These are phyloP conservation scores for Botrytis byssoidea DNA, from an alignment of 2,329 filamentous ascomycete species.

Conservation along the genomic window DNA sequence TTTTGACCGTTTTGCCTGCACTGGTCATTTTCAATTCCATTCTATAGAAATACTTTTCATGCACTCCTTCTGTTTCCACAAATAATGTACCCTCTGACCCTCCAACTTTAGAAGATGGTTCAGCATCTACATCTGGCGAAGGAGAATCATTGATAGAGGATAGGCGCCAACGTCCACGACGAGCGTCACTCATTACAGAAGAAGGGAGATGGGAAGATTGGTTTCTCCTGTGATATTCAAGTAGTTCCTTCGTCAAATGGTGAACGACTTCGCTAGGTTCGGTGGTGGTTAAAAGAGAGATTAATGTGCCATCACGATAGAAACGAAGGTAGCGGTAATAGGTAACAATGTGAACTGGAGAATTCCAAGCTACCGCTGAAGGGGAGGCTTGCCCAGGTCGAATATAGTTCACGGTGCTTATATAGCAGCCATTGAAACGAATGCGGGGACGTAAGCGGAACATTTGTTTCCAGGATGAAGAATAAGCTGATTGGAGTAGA, in stretches of 20 bases:
- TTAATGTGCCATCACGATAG: slow-evolving; percentile 81
- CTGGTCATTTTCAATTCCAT: slow-evolving; percentile 73
- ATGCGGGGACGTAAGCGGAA: slow-evolving; percentile 82
- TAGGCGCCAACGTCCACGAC: slow-evolving; percentile 64
- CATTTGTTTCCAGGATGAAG: slow-evolving; percentile 61
- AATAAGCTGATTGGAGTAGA: slow-evolving; percentile 41
- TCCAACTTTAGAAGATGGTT: slow-evolving; percentile 31
- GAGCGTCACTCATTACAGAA: slow-evolving; percentile 65
- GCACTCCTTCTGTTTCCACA: slow-evolving; percentile 83
- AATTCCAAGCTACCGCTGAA: slow-evolving; percentile 71
- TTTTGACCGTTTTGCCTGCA: slow-evolving; percentile 63
- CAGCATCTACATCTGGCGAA: slow-evolving; percentile 33
- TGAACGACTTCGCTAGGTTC: slow-evolving; percentile 88
- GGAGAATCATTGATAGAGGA: slow-evolving; percentile 37
- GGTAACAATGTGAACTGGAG: slow-evolving; percentile 90
- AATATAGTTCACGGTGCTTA: slow-evolving; percentile 93
- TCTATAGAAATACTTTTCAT: slow-evolving; percentile 76
- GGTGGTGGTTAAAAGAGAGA: slow-evolving; percentile 75
- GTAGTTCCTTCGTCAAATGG: slow-evolving; percentile 69
- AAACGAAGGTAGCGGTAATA: slow-evolving; percentile 98
- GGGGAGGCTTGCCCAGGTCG: slow-evolving; percentile 73
- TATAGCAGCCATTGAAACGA: slow-evolving; percentile 94
- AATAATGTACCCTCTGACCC: slow-evolving; percentile 64
- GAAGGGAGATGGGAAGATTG: slow-evolving; percentile 41
- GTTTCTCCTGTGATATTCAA: slow-evolving; percentile 43